Conservation (phyloP, 441 rosid genomes). For the Codiaeum variegatum region DNA sequence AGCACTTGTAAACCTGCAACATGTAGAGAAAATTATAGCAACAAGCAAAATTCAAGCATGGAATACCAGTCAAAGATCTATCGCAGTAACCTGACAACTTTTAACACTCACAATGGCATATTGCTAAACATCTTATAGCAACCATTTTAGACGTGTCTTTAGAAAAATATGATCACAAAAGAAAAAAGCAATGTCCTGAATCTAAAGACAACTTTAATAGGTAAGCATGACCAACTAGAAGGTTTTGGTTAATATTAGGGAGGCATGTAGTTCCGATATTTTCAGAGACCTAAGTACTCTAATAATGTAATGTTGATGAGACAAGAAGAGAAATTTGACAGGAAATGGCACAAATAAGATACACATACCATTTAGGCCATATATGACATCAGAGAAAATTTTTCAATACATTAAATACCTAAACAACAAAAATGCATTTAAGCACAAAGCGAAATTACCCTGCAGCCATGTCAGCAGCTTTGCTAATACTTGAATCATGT, state of each 20-base stretch:
- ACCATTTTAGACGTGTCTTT: neutral
- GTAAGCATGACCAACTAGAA: neutral
- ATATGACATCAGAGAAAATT: neutral
- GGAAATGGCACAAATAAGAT: neutral
- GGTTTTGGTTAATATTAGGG: neutral
- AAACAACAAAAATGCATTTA: slow-evolving; percentile 4
- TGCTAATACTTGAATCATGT: slow-evolving; percentile 75
- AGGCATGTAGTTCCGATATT: neutral
- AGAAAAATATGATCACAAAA: neutral
- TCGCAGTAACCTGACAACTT: neutral
- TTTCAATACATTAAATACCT: neutral
- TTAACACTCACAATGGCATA: neutral
- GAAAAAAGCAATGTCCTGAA: neutral
- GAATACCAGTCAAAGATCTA: neutral
- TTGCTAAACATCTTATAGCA: neutral
- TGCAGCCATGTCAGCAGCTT: slow-evolving; percentile 97
- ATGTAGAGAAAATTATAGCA: slow-evolving; percentile 12
- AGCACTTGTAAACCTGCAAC: slow-evolving; percentile 77
- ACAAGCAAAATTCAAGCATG: neutral
- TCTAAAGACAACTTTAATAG: neutral
- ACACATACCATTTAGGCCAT: neutral
- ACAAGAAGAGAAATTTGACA: neutral
- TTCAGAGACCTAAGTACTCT: neutral
- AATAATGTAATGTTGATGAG: neutral
- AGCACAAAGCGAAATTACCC: slow-evolving; percentile 47